Base-by-base conservation (phyloP, 129 eudicot species). In the Gnaphalium uliginosum region DNA sequence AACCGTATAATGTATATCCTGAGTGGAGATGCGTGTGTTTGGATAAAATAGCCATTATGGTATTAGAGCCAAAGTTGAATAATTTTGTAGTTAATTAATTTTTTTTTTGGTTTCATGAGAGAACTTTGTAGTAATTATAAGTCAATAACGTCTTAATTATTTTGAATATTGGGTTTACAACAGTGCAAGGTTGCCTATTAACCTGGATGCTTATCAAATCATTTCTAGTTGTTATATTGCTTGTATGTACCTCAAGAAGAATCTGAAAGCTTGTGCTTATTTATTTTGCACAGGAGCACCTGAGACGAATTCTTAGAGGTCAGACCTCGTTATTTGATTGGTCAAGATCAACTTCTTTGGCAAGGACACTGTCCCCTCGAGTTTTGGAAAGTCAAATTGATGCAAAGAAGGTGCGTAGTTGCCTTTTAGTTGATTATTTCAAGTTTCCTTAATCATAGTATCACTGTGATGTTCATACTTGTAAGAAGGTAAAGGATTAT, bases 321-420 rank as follows among this genome's bases (percentile, higher is more conserved):
- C 98, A 90, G 83, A 89, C 97, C 67, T 88, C 96, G 6, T 71
- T 94, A 19, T 94, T 94, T 86, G 99, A 94, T 69, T 94, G 99
- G 99, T 89, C 97, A 81, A 84, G 97, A 76, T 89, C 99, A 78
- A 81, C 96, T 56, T 91, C 97, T 53, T 83, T 94, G 83, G 99
- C 99, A 17, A 89, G 99, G 82, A 94, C 97, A 27, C 81, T 94
- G 11, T 94, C 99, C 18, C 99, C 99, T 66, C 87, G 99, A 74
- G 96, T 94, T 83, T 85, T 94, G 84, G 99, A 94, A 84, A 94
- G 99, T 81, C 93, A 94, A 84, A 87, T 94, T 67, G 99, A 94
- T 85, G 97, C 99, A 61, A 94, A 94, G 81, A 94, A 94, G 99
- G 99, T 94, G 81, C 19, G 11, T 80, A 65, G 23, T 48, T 72